Evolutionary conservation across 768 basidiomycete genomes (phyloP).

Genomic region (Kwoniella sp.): DNA sequence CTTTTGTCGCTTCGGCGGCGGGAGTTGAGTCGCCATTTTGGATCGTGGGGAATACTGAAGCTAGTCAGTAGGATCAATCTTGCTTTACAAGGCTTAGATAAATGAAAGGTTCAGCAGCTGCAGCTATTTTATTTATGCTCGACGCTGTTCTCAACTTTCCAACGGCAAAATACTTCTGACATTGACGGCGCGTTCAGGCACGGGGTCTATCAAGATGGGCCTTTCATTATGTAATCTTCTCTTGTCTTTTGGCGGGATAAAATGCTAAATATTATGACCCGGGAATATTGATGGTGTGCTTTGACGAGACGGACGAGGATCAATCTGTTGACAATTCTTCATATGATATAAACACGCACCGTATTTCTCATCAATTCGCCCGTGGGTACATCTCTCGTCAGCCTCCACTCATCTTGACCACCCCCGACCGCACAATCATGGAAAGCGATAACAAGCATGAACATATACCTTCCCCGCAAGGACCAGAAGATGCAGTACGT

Average conservation of each 20-base stretch:
- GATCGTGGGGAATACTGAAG: background rate
- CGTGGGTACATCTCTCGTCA: too few relatives aligned
- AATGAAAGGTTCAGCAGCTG: too few relatives aligned
- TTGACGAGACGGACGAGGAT: too few relatives aligned
- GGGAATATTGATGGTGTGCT: background rate
- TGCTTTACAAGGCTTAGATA: too few relatives aligned
- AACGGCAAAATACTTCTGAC: too few relatives aligned
- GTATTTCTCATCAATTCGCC: slow-evolving; percentile 17
- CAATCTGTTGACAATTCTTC: slow-evolving; percentile 13
- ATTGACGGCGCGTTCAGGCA: slow-evolving; percentile 8
- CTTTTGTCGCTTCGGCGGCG: slow-evolving; percentile 86
- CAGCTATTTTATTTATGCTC: background rate
- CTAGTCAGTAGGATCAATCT: too few relatives aligned
- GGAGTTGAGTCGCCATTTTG: slow-evolving; percentile 78
- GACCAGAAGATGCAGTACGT: slow-evolving; percentile 39
- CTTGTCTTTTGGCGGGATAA: slow-evolving; percentile 9
- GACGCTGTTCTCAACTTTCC: slow-evolving; percentile 6
- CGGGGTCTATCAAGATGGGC: background rate
- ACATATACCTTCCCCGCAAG: slow-evolving; percentile 18
- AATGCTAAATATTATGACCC: slow-evolving; percentile 3
- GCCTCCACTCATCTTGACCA: slow-evolving; percentile 32
- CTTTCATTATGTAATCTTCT: background rate
- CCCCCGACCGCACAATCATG: slow-evolving; percentile 8
- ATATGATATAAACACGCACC: background rate
- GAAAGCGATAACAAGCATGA: slow-evolving; percentile 19